Base-by-base conservation (phyloP, 2,329 filamentous ascomycete genomes). In the Neoscytalidium dimidiatum region DNA sequence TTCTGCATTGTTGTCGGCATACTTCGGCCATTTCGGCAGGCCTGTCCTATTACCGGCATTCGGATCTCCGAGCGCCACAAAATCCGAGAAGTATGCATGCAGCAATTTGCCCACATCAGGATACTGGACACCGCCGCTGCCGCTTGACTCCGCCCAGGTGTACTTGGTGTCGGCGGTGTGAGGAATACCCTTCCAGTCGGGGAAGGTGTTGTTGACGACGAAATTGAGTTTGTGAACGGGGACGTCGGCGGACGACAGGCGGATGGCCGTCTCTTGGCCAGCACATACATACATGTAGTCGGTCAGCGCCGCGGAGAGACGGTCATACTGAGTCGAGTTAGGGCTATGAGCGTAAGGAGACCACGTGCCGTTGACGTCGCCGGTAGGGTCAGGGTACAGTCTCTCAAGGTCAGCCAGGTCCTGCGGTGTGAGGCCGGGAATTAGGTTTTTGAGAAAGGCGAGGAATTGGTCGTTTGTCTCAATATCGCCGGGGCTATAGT, bases 251-350 rank as follows among this genome's bases (percentile, higher is more conserved):
- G 62, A 57, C 0, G 79, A 76, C 21, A 77, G 70, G 7, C 79
- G 73, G 35, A 78, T 73, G 1, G 80, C 78, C 0, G 80, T 82
- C 65, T 82, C 80, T n/a, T 82, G 79, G 0, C 75, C 77, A 0
- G 81, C 75, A 21, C 80, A 82, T 17, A 80, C 78, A 65, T 82
- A 82, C 31, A 76, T 79, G 57, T 79, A 82, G 67, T 83, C 81
- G 14, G 77, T 77, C 28, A 62, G 33, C 0, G 82, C 79, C 0
- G 80, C 80, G 0, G 78, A 74, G 3, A 84, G 58, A 3, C 82
- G 78, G 41, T 81, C 71, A 63, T 79, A 84, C 66, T 84, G 82
- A 0, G 77, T 79, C 21, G 78, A 79, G 19, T 80, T 77, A 14
- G 78, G 79, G 0, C 76, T 77, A 33, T 74, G 68, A 21, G 72